Base-by-base conservation (phyloP, 1,284 basidiomycete genomes). In the Thecaphora thlaspeos region DNA sequence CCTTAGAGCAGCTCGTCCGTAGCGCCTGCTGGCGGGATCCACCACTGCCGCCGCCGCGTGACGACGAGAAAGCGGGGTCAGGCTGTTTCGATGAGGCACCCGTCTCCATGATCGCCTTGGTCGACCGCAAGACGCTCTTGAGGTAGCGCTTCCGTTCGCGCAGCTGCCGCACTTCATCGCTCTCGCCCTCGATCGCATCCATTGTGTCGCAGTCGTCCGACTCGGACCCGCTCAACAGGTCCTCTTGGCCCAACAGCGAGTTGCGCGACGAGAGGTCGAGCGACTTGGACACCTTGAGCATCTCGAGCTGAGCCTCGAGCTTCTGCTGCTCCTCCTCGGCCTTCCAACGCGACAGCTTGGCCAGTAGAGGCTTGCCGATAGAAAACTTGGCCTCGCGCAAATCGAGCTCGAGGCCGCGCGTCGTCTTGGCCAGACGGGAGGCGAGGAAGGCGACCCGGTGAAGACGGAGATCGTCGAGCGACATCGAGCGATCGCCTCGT, bases 391-490 rank as follows among this genome's bases (percentile, higher is more conserved):
- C 46, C 3, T 45, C 46, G 38, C 62, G 42, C 51, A 48, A 18
- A 21, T 82, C 82, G 81, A 87, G 86, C 22, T 81, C 82, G 67
- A 96, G 86, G 0, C 93, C 93, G 39, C 88, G 85, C 9, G 92
- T 87, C 30, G 83, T 79, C 46, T 83, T 83, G 2, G 85, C 83
- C 51, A 97, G 80, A 43, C 84, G 84, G 7, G 88, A 84, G 0
- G 85, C 87, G 24, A 86, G 84, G 55, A 90, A 86, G 0, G 85
- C 83, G 17, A 91, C 81, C 32, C 94, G 82, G 46, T 85, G 84
- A 86, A 89, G 28, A 1, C 61, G 49, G 21, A 64, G 45, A 1
- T 44, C 47, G 21, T 64, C 61, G 18, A 94, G 17, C 90, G 74
- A 49, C 80, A 37, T 5, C 2, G 21, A 17, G 9, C 24, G 79